These are phyloP conservation scores for Rhodotorula sp. DNA, from an alignment of 1,284 basidiomycete species.

Conservation along the genomic window DNA sequence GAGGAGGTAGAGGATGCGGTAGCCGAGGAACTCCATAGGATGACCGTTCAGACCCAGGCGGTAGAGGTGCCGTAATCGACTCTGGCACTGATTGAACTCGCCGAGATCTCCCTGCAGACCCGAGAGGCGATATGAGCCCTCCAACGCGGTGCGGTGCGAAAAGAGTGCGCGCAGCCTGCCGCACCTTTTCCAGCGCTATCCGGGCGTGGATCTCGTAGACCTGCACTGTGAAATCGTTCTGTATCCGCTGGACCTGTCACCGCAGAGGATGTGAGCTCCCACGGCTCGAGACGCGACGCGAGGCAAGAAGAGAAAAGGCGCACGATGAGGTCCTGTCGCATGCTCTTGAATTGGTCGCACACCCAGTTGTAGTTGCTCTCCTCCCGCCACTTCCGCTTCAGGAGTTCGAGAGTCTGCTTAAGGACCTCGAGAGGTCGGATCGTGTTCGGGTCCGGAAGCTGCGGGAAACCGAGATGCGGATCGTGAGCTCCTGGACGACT, in stretches of 20 bases:
- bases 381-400: slow-evolving; percentile 85
- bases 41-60: slow-evolving; percentile 87
- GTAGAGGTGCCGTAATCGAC: slow-evolving; percentile 83
- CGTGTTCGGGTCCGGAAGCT: slow-evolving; percentile 92
- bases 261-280: slow-evolving; percentile 6
- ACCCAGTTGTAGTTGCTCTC: slow-evolving; percentile 87
- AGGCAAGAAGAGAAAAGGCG: slow-evolving; percentile 30
- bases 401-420: slow-evolving; percentile 76
- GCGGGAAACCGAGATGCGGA: slow-evolving; percentile 7
- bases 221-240: slow-evolving; percentile 95
- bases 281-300: slow-evolving; percentile 11
- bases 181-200: slow-evolving; percentile 88
- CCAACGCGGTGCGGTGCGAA: too few species aligned
- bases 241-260: slow-evolving; percentile 94
- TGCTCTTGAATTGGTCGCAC: slow-evolving; percentile 95
- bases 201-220: slow-evolving; percentile 99
- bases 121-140: slow-evolving; percentile 7
- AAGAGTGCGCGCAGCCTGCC: background rate
- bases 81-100: slow-evolving; percentile 98
- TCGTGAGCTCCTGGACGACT: too few species aligned
- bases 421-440: slow-evolving; percentile 86
- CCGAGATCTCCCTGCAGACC: slow-evolving; percentile 80
- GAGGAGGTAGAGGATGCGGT: slow-evolving; percentile 92
- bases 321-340: slow-evolving; percentile 96
- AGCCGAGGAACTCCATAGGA: slow-evolving; percentile 92